Evolutionary conservation across 1,284 basidiomycete genomes (phyloP).

Genomic region (Xerocomus amazonicus): DNA sequence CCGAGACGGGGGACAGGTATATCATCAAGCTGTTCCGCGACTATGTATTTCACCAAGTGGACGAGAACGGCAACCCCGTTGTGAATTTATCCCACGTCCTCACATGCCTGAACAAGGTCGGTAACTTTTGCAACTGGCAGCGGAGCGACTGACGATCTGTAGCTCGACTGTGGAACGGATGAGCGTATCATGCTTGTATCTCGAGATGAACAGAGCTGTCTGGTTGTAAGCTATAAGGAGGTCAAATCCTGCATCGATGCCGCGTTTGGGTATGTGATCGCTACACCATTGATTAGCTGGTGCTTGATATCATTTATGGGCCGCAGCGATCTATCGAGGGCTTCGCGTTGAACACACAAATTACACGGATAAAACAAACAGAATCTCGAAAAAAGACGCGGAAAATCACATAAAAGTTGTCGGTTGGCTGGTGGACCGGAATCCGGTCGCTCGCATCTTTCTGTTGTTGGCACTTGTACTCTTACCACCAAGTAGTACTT

Average conservation of each 20-base stretch:
- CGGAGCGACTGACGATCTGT: conserved; percentile 1
- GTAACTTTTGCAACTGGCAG: conserved; percentile 9
- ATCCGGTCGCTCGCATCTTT: neutral
- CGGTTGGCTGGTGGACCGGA: neutral
- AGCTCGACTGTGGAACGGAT: conserved; percentile 91
- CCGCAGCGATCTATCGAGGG: conserved; percentile 28
- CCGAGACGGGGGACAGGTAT: conserved; percentile 97
- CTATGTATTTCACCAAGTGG: conserved; percentile 97
- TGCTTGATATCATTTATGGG: too few relatives aligned
- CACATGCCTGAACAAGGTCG: conserved; percentile 84
- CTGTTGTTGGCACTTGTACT: neutral
- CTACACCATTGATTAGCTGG: neutral
- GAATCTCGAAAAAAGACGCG: conserved; percentile 58
- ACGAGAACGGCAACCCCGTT: conserved; percentile 86
- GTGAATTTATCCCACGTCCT: conserved; percentile 91
- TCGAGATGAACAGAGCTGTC: conserved; percentile 92
- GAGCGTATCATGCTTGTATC: conserved; percentile 95
- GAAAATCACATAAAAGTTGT: conserved; percentile 45
- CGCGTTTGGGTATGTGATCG: conserved; percentile 51
- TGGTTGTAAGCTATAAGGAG: conserved; percentile 95
- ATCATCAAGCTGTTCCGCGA: conserved; percentile 98
- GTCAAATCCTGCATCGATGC: conserved; percentile 83
- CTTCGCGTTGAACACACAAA: conserved; percentile 18
- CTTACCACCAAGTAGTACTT: neutral
- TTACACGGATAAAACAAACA: conserved; percentile 46